Percentiles rank a stretch among this genome's conserved stretches.
phyloP scores from a whole-genome alignment of 148 eudicot genomes.

The Chenopodium formosanum region DNA sequence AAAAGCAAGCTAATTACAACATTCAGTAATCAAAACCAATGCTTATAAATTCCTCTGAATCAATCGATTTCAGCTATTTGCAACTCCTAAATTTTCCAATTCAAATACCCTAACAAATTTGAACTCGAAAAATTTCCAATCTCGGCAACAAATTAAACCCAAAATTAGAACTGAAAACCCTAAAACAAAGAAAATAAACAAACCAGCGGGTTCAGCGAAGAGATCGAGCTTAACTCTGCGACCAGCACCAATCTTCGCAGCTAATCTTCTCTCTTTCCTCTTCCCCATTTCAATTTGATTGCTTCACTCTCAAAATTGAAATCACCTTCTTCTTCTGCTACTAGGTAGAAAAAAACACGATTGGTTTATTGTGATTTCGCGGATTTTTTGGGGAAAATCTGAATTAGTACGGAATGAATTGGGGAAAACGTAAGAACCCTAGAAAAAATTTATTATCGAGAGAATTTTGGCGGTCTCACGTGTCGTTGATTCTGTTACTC shows the following conservation, averaged over 20 bases:
- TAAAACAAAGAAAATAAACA: not conserved
- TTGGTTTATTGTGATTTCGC: not conserved
- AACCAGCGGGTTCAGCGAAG: slow-evolving; percentile 93
- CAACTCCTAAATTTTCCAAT: no score
- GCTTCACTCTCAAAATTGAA: not conserved
- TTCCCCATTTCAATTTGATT: slow-evolving; percentile 50
- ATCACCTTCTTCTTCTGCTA: not conserved
- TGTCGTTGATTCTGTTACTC: not conserved
- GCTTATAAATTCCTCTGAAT: not conserved
- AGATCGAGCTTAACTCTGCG: slow-evolving; percentile 96
- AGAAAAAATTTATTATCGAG: not conserved
- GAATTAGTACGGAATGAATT: not conserved
- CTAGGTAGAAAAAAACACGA: not conserved
- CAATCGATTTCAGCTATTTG: not conserved
- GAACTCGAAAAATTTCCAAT: no score
- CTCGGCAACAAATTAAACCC: not conserved
- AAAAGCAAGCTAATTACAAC: no score
- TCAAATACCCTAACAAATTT: no score
- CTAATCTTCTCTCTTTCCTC: slow-evolving; percentile 83
- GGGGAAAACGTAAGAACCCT: slow-evolving; percentile 7
- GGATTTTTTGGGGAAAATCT: not conserved
- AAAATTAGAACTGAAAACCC: not conserved
- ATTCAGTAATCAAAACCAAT: not conserved
- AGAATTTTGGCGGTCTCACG: not conserved
- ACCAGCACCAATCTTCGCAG: slow-evolving; percentile 66